A percentile compares a stretch with the other conserved stretches of the same genome.
phyloP scores from a whole-genome alignment of 2,329 filamentous ascomycete genomes.

The Berkeleyomyces rouxiae region DNA sequence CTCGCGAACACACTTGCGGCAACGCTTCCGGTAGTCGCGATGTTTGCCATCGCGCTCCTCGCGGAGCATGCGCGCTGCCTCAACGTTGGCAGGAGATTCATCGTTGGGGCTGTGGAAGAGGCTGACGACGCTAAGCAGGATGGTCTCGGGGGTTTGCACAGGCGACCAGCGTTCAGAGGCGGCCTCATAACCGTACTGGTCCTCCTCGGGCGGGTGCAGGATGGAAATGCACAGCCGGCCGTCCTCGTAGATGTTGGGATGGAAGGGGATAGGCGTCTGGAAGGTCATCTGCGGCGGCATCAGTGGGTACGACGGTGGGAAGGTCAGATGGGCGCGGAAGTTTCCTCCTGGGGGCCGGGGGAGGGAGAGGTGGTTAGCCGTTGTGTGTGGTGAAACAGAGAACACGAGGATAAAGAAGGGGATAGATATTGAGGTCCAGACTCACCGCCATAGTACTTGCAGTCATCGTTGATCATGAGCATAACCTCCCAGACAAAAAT shows the following conservation, averaged over 20 bases:
- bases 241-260: slow-evolving; percentile 81
- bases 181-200: slow-evolving; percentile 83
- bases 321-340: slow-evolving; percentile 71
- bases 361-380: background rate
- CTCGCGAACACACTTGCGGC: slow-evolving; percentile 62
- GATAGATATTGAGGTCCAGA: slow-evolving; percentile 11
- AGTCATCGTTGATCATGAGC: slow-evolving; percentile 94
- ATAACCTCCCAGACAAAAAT: slow-evolving; percentile 98
- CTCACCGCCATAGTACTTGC: slow-evolving; percentile 81
- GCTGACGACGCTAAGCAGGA: slow-evolving; percentile 79
- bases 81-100: slow-evolving; percentile 87
- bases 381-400: background rate
- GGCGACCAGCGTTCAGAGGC: slow-evolving; percentile 86
- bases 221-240: slow-evolving; percentile 95
- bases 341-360: slow-evolving; percentile 50
- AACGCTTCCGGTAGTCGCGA: slow-evolving; percentile 62
- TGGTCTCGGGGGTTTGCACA: slow-evolving; percentile 89
- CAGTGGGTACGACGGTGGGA: slow-evolving; percentile 73
- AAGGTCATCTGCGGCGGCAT: slow-evolving; percentile 82
- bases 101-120: slow-evolving; percentile 87
- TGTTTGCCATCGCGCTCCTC: slow-evolving; percentile 48
- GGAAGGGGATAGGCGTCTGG: slow-evolving; percentile 66
- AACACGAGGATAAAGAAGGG: background rate
- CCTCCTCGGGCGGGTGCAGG: slow-evolving; percentile 85
- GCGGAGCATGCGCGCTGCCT: slow-evolving; percentile 76